Base-by-base conservation (phyloP, 2,329 filamentous ascomycete genomes). In the Colletotrichum spaethianum region DNA sequence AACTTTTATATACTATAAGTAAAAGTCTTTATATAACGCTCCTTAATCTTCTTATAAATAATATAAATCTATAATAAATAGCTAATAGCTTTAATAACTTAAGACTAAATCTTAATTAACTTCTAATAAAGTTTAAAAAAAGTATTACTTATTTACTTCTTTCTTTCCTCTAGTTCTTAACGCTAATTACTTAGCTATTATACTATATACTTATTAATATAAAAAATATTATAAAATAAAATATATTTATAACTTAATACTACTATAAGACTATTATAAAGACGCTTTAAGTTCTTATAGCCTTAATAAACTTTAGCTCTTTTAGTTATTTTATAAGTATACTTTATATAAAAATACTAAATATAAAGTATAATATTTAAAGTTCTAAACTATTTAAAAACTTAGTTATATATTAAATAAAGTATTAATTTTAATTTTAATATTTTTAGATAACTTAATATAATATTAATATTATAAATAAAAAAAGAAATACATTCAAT, bases 381-480 rank as follows among this genome's bases (percentile, higher is more conserved):
- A 50, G 59, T 50, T 20, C 28, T 20, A 62, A 62, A 48, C 23
- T 23, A 20, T 14, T 62, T 1, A n/a, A 62, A 48, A 3, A 62
- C 18, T 9, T 46, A 23, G 26, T 62, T 23, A 48, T 20, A 50
- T 7, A n/a, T 23, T 23, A 6, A 62, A 33, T 20, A 31, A 28
- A 59, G 40, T n/a, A 5, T n/a, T 20, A 16, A 48, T 14, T 38
- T 50, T 20, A n/a, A 23, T 36, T 38, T 48, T 6, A 23, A 62
- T 23, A 23, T 62, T 9, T 52, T 23, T 20, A 63, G 3, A 23
- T 26, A n/a, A 63, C 60, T 31, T 63, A 12, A 53, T 18, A 63
- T 63, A 16, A 9, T 63, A 14, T 63, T n/a, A 63, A 36, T 20
- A 63, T 42, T 28, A 42, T 40, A 62, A 18, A 44, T 44, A 44